These are phyloP conservation scores for Amaranthus cruentus DNA, from an alignment of 148 eudicot species.

Conservation along the genomic window DNA sequence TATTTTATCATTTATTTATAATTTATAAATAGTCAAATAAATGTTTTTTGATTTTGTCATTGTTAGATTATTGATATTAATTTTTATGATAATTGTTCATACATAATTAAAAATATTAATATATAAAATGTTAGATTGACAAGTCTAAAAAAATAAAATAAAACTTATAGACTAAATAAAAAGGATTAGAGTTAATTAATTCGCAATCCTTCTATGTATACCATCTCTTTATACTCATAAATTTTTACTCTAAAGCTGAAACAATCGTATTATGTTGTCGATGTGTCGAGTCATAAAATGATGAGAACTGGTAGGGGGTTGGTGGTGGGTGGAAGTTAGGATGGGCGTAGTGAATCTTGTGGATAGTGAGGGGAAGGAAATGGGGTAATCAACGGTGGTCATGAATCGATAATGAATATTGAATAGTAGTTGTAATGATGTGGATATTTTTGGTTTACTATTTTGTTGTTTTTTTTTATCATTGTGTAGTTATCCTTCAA, in stretches of 20 bases:
- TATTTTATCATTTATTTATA: no score
- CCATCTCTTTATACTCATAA: background rate
- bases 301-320: background rate
- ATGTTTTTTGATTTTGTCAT: no score
- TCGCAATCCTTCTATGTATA: no score
- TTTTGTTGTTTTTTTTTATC: background rate
- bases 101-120: no score
- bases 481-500: background rate
- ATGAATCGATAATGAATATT: background rate
- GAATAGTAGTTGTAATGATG: background rate
- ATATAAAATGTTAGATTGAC: no score
- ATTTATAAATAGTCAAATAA: no score
- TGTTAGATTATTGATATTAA: no score
- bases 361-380: background rate
- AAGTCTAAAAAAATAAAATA: no score
- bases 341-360: no score
- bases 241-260: background rate
- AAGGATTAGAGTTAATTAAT: no score
- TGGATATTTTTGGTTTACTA: background rate
- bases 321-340: background rate
- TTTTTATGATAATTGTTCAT: no score
- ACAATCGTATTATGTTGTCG: background rate
- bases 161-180: no score
- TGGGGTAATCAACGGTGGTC: constrained; percentile 2
- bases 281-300: background rate